Evolutionary conservation across 2,329 filamentous ascomycete genomes (phyloP), one percentile per base, ranked within the genome.

Genomic region (Beauveria bassiana): DNA sequence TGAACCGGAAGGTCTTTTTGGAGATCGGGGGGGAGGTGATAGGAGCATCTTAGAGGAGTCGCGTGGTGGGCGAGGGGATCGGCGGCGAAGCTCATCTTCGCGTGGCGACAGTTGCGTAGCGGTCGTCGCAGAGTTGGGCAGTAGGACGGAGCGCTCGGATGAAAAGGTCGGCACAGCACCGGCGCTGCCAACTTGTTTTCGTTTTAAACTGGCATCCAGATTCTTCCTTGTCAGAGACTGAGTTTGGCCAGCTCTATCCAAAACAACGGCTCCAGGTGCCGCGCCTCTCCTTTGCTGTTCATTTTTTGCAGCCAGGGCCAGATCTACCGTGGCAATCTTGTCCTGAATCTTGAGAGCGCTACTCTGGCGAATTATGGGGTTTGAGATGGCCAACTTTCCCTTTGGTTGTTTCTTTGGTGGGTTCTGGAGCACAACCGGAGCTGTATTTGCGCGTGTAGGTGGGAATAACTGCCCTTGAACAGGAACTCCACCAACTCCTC

Each of bases 41-140:
- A 31, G 40, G 14, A 24, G 20, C 20, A 34, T 3, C 12, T 16
- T 28, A 10, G 60, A 31, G 5, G 40, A 31, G 12, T 22, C 16
- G 38, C 38, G 64, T 6, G 70, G 66, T 9, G 78, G 73, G 52
- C 78, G 72, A 18, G 82, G 82, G 2, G 82, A 85, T 51, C 83
- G 74, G 65, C 79, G 76, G 12, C 81, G 76, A 31, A 84, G 66
- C 49, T 78, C 78, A 7, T 83, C 81, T 4, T 72, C 68, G 2
- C 75, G 77, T 0, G 82, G 82, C 4, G 82, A 85, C 7, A 81
- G 69, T 66, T 83, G 77, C 8, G 77, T 74, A 1, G 78, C 79
- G 12, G 78, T 79, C 4, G 77, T 78, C 14, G 70, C 72, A 1
- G 75, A 78, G 55, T 59, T 45, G 2, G 59, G 45, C 18, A 46